Percentiles rank a stretch among this genome's conserved stretches.
Evolutionary conservation across 306 rosid genomes (phyloP).

Genomic region (Cajanus cajan): DNA sequence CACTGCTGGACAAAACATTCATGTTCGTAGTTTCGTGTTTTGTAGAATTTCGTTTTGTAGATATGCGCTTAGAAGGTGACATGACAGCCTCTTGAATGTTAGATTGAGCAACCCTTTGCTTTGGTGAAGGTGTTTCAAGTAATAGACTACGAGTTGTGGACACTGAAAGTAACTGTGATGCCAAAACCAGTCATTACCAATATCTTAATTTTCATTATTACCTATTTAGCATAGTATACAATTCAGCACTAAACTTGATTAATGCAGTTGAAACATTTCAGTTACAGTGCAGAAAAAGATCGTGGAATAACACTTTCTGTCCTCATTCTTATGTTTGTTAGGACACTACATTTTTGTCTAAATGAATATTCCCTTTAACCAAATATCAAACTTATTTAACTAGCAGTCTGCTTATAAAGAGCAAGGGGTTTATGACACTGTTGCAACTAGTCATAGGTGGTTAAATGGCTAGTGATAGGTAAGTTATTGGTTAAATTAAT

Average conservation of each 20-base stretch:
- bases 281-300: not conserved
- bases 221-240: not conserved
- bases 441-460: not conserved
- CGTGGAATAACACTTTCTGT: not conserved
- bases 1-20: not conserved
- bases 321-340: not conserved
- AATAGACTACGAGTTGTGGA: not conserved
- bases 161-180: not conserved
- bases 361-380: not conserved
- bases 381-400: not conserved
- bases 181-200: not conserved
- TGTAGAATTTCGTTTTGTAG: not conserved
- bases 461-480: not conserved
- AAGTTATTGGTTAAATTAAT: not conserved
- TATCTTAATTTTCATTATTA: not conserved
- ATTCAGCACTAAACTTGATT: conserved; percentile 3
- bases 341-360: not conserved
- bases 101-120: not conserved
- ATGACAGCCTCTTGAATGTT: not conserved
- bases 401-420: not conserved
- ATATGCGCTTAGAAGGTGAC: not conserved
- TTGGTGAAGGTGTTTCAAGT: conserved; percentile 8
- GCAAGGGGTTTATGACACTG: not conserved
- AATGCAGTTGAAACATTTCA: not conserved
- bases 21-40: not conserved